Evolutionary conservation across 345 rosid genomes (phyloP).

Genomic region (Abelmoschus esculentus): DNA sequence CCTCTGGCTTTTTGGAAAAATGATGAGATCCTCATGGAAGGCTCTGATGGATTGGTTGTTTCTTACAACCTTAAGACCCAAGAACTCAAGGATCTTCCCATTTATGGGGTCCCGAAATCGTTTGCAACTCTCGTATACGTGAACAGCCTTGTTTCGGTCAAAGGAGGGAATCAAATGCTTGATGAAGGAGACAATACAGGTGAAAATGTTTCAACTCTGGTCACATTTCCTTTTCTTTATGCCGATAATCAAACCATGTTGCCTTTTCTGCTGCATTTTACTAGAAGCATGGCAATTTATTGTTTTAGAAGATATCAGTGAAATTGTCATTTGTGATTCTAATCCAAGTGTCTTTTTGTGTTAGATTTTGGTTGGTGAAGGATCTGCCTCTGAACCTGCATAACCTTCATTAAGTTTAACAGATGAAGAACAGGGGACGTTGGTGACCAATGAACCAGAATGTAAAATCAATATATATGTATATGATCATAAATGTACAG

Average conservation of each 20-base stretch:
- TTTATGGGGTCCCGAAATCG: slow-evolving; percentile 9
- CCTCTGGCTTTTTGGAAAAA: slow-evolving; percentile 7
- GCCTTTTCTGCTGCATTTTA: background rate
- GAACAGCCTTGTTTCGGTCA: slow-evolving; percentile 12
- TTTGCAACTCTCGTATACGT: slow-evolving; percentile 7
- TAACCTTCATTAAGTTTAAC: background rate
- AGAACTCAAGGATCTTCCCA: slow-evolving; percentile 8
- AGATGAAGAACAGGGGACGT: background rate
- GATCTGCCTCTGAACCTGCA: background rate
- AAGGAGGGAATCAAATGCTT: background rate
- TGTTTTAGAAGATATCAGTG: background rate
- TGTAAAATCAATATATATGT: background rate
- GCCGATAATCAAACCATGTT: background rate
- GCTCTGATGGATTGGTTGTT: slow-evolving; percentile 1
- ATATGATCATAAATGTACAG: background rate
- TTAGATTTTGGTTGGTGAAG: slow-evolving; percentile 10
- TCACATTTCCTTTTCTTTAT: background rate
- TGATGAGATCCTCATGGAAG: slow-evolving; percentile 12
- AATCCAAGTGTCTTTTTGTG: background rate
- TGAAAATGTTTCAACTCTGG: background rate
- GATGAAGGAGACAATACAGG: background rate
- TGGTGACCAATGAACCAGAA: background rate
- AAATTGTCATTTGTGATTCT: background rate
- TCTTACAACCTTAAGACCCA: slow-evolving; percentile 6
- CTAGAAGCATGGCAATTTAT: background rate